A percentile compares a stretch with the other conserved stretches of the same genome.
Conservation (phyloP, 306 rosid species). For the Malus domestica region ASM211411v1 NC_041792.1:23139907-23140406, state of each 20-base stretch:
- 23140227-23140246: fast-evolving
- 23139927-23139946: conserved; percentile 32
- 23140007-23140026: conserved; percentile 14
- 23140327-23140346: not conserved
- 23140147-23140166: too few species aligned
- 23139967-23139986: conserved; percentile 30
- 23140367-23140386: not conserved
- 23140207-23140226: conserved; percentile 19
- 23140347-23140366: not conserved
- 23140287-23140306: conserved; percentile 13
- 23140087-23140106: too few species aligned
- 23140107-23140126: too few species aligned
- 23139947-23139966: conserved; percentile 33
- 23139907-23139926: conserved; percentile 31
- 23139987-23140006: conserved; percentile 15
- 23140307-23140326: conserved; percentile 2
- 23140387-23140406: not conserved
- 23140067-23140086: too few species aligned
- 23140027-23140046: not conserved
- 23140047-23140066: too few species aligned
- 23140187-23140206: too few species aligned
- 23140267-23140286: not conserved
- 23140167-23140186: too few species aligned
- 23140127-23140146: too few species aligned
- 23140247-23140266: not conserved